Evolutionary conservation across 495 filamentous ascomycete species (phyloP), one percentile per base, ranked within the genome.

Genomic region (Aspergillus saccharolyticus): DNA sequence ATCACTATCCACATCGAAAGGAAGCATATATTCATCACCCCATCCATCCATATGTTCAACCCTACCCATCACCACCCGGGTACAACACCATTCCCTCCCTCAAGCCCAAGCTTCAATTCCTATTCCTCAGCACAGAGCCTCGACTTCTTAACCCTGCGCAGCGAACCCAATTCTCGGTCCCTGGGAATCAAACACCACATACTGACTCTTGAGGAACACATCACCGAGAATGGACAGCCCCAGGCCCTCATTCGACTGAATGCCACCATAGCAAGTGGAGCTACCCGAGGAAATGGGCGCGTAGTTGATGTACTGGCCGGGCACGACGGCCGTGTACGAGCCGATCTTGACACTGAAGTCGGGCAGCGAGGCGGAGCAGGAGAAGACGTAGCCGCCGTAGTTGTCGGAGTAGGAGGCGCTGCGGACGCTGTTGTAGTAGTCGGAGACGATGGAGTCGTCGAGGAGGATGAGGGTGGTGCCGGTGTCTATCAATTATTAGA

Each of bases 141-240:
- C n/a, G n/a, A n/a, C n/a, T n/a, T n/a, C n/a, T n/a, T 67, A 73
- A 49, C 71, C 66, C 69, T 76, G 73, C 19, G 70, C 55, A 9
- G 86, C 87, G 69, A 89, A 85, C 9, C 86, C 88, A 46, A 90
- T 67, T 52, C 75, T 67, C 20, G 81, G 81, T 7, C 68, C 75
- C 28, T 72, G 72, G 30, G 77, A 74, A 54, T 91, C 83, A 62
- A 91, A 91, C 4, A 94, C 83, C 18, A 86, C 88, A 64, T 87
- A 91, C 61, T 89, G 84, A 57, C 81, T 80, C 78, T 92, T 91
- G 58, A 94, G 79, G 64, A 89, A 89, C 47, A 91, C 79, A 57
- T 91, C 89, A 43, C 89, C 89, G 53, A 86, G 85, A 69, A 94
- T 90, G 55, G 78, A 78, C 65, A 89, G 82, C 20, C 77, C 81